Base-by-base conservation (phyloP, 2,329 filamentous ascomycete genomes). In the Aspergillus udagawae region DNA sequence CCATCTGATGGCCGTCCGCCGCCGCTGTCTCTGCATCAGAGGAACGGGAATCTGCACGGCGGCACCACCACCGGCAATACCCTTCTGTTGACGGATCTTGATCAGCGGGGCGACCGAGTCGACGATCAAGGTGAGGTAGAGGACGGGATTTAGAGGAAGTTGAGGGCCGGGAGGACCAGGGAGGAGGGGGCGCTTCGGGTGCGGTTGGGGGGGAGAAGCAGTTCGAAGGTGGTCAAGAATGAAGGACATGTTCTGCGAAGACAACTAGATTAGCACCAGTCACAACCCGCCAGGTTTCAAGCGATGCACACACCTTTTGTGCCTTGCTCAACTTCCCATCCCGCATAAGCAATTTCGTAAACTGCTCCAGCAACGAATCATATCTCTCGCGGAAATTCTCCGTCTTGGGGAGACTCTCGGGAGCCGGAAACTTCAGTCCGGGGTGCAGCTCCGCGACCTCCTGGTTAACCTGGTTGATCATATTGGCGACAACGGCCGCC, bases 101-200 rank as follows among this genome's bases (percentile, higher is more conserved):
- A 99, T 80, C 17, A 99, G 83, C 9, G 94, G 94, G 1, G 92
- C 91, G 25, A 99, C 88, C 9, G 91, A 95, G 80, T 99, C 94
- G 68, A 99, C 87, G 32, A 92, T 92, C 32, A 95, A 82, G 12
- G 89, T 91, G 50, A 99, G 86, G 78, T 97, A 99, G 54, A 90
- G 83, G 54, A 95, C 82, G 1, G 94, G 94, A 75, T 97, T 90
- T 32, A 96, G 85, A 2, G 94, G 92, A 9, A 99, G 87, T 66
- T 93, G 87, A 3, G 83, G 79, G 25, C 90, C 81, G 1, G 92
- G 90, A 1, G 92, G 91, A 56, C 90, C 90, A 2, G 91, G 89
- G 47, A 78, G 66, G 45, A 78, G 72, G 55, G 67, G 76, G 49
- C 84, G 86, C 58, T 82, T 77, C 23, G 90, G 85, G 73, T 87